Evolutionary conservation across 192 early-diverging fungal species (phyloP).

Genomic region (Podochytrium sp.): DNA sequence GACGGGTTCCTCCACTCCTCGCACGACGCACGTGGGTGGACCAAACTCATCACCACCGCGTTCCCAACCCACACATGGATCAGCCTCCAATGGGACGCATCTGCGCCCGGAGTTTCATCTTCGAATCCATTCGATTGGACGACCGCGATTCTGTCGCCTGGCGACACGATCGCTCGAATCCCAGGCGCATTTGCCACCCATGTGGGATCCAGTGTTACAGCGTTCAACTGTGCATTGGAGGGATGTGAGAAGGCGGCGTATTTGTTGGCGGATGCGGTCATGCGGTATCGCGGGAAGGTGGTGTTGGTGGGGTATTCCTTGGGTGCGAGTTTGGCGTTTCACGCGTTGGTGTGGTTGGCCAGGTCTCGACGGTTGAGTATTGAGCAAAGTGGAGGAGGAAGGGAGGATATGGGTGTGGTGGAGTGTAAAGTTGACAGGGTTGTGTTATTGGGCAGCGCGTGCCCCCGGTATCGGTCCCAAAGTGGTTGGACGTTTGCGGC

Average conservation of each 20-base stretch:
- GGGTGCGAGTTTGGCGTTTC: slow-evolving; percentile 19
- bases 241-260: neutral
- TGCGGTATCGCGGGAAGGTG: neutral
- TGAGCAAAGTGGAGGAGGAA: neutral
- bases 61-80: slow-evolving; percentile 34
- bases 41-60: neutral
- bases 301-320: slow-evolving; percentile 32
- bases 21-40: slow-evolving; percentile 1
- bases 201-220: neutral
- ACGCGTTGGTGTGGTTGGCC: slow-evolving; percentile 8
- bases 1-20: slow-evolving; percentile 31
- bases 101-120: neutral
- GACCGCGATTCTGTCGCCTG: neutral
- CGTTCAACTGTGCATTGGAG: neutral
- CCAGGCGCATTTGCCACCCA: neutral
- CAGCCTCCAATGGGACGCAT: slow-evolving; percentile 37
- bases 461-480: neutral
- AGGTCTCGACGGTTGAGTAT: neutral
- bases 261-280: slow-evolving; percentile 30
- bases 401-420: neutral
- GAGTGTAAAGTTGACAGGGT: neutral
- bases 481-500: slow-evolving; percentile 15
- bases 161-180: neutral
- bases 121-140: neutral
- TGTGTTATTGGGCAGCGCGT: slow-evolving; percentile 22